These are phyloP conservation scores for Paxillus ammoniavirescens DNA, from an alignment of 768 basidiomycete species.

Conservation along the genomic window DNA sequence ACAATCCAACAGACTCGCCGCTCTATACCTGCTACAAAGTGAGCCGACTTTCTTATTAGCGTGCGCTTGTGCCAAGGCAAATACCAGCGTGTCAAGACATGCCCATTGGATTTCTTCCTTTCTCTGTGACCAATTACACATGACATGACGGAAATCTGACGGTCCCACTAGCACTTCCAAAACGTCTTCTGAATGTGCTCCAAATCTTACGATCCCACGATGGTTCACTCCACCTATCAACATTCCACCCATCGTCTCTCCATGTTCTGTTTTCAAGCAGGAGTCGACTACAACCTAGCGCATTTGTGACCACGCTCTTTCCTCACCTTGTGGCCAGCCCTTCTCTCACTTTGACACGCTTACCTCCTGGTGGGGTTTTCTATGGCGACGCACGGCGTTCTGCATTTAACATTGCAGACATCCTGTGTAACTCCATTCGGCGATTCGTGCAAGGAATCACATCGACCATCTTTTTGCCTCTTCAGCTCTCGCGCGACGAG, in stretches of 20 bases:
- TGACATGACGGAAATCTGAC: constrained; percentile 3
- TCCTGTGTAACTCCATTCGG: constrained; percentile 7
- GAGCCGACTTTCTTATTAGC: constrained; percentile 24
- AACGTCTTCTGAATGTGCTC: constrained; percentile 32
- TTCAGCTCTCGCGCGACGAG: constrained; percentile 66
- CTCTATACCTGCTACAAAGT: constrained; percentile 80
- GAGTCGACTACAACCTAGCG: constrained; percentile 44
- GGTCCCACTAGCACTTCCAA: constrained; percentile 23
- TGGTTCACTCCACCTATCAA: constrained; percentile 45
- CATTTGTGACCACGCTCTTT: constrained; percentile 60
- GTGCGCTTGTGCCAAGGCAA: not conserved
- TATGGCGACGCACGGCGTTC: constrained; percentile 2
- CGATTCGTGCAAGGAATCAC: constrained; percentile 11
- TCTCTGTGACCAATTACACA: not conserved
- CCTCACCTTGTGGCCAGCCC: constrained; percentile 52
- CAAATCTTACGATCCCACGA: constrained; percentile 41
- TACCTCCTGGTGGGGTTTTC: constrained; percentile 8
- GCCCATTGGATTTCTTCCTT: not conserved
- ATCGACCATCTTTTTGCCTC: constrained; percentile 42
- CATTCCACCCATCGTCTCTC: constrained; percentile 48
- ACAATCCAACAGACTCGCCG: constrained; percentile 53
- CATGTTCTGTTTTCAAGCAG: constrained; percentile 47
- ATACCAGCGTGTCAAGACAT: not conserved
- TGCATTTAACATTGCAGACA: constrained; percentile 7
- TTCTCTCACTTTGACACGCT: constrained; percentile 20